Conservation (phyloP, 306 rosid genomes). For the Dryas alaskensis region DNA sequence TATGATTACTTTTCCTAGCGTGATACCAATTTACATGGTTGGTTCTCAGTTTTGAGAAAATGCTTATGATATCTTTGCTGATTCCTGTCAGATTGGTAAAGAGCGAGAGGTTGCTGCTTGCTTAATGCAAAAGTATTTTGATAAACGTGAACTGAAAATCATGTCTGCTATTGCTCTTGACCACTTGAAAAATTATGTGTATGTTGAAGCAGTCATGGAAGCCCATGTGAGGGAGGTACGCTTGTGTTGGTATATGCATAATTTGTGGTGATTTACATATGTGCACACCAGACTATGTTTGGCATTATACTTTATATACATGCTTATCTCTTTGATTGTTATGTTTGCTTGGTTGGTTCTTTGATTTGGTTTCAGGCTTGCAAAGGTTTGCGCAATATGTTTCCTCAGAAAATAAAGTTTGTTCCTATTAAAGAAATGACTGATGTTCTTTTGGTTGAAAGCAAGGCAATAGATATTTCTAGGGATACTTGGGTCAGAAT, state of each 20-base stretch:
- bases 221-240: conserved; percentile 96
- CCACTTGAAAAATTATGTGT: conserved; percentile 77
- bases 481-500: conserved; percentile 92
- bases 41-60: not conserved
- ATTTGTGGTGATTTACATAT: not conserved
- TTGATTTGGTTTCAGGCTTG: conserved; percentile 60
- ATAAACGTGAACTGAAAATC: conserved; percentile 76
- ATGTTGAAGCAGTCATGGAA: conserved; percentile 85
- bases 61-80: conserved; percentile 13
- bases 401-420: conserved; percentile 58
- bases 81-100: conserved; percentile 60
- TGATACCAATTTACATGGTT: not conserved
- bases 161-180: conserved; percentile 83
- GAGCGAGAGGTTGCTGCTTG: conserved; percentile 82
- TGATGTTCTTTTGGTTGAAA: conserved; percentile 86
- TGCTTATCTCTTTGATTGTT: conserved; percentile 6
- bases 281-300: not conserved
- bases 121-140: conserved; percentile 86
- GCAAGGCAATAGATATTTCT: conserved; percentile 80
- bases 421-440: conserved; percentile 96
- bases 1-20: conserved; percentile 38
- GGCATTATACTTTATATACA: not conserved
- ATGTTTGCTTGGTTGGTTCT: conserved; percentile 8
- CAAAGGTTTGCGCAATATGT: conserved; percentile 72
- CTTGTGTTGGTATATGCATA: conserved; percentile 11